phyloP scores from a whole-genome alignment of 768 basidiomycete genomes.

The Pisolithus marmoratus region DNA sequence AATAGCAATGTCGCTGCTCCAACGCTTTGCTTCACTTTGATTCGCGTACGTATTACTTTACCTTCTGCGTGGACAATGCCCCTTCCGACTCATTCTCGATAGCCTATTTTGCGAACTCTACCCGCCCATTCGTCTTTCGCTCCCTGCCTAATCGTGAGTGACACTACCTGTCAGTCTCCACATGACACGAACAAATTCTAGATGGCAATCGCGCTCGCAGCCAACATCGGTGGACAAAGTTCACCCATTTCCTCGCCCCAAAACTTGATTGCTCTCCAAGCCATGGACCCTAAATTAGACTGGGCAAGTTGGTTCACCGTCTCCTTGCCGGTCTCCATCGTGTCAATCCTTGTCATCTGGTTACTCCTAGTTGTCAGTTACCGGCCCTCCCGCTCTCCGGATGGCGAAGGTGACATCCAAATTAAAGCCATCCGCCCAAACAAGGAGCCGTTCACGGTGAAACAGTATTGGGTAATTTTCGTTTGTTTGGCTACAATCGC shows the following conservation, averaged over 20 bases:
- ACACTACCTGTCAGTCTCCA: background rate
- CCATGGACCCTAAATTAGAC: constrained; percentile 79
- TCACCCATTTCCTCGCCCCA: constrained; percentile 98
- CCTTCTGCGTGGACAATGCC: background rate
- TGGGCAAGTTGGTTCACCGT: constrained; percentile 96
- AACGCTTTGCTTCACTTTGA: constrained; percentile 92
- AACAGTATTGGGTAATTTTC: constrained; percentile 86
- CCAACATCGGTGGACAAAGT: constrained; percentile 95
- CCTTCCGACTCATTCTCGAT: constrained; percentile 6
- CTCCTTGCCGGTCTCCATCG: constrained; percentile 80
- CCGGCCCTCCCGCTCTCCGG: constrained; percentile 62
- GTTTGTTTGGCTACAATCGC: constrained; percentile 82
- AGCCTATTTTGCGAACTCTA: constrained; percentile 93
- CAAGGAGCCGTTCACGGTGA: constrained; percentile 71
- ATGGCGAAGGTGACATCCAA: constrained; percentile 71
- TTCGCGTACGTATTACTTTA: constrained; percentile 55
- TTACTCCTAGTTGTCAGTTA: constrained; percentile 80
- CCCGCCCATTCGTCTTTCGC: constrained; percentile 84
- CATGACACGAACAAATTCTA: constrained; percentile 25
- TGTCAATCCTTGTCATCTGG: constrained; percentile 92
- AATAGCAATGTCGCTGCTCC: constrained; percentile 93
- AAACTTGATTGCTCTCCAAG: constrained; percentile 87
- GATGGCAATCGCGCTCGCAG: constrained; percentile 96
- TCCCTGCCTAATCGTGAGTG: constrained; percentile 83
- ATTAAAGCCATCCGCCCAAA: constrained; percentile 83